Conservation (phyloP, 768 basidiomycete genomes). For the Stropharia rugosoannulata region DNA sequence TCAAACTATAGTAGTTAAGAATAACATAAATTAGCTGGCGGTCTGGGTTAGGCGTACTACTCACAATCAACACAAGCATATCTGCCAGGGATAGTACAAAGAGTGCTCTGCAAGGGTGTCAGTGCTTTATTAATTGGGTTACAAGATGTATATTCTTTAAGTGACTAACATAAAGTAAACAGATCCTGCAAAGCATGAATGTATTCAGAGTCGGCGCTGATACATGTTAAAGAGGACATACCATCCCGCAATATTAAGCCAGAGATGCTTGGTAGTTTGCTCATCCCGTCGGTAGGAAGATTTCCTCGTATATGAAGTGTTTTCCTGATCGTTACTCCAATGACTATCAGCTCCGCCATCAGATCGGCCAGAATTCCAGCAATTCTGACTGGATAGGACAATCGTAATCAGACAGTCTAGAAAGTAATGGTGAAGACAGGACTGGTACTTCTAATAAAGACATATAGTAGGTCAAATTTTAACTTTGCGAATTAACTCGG, state of each 20-base stretch:
- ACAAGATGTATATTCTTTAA: too few species aligned
- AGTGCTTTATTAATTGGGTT: background rate
- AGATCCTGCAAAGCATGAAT: constrained; percentile 9
- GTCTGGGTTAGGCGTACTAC: background rate
- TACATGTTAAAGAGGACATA: background rate
- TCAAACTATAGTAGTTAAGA: constrained; percentile 9
- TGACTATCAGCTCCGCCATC: constrained; percentile 27
- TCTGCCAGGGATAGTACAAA: constrained; percentile 29
- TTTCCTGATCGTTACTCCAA: constrained; percentile 24
- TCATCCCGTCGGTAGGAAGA: constrained; percentile 15
- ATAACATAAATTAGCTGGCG: constrained; percentile 17
- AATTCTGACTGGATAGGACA: constrained; percentile 21
- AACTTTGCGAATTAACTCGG: background rate
- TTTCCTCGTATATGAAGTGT: constrained; percentile 24
- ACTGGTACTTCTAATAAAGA: too few species aligned
- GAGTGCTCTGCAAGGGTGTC: constrained; percentile 17
- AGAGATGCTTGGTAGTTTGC: constrained; percentile 22
- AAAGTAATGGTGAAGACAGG: too few species aligned
- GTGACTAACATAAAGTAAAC: constrained; percentile 26
- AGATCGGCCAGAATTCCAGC: constrained; percentile 27
- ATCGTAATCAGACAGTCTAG: too few species aligned
- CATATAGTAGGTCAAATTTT: background rate
- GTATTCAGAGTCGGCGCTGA: background rate
- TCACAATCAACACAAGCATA: constrained; percentile 31
- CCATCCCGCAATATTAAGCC: constrained; percentile 25